Percentiles rank a stretch among this genome's conserved stretches.
Conservation (phyloP, 805 yeast species). For the Jamesozyma piceae region DNA sequence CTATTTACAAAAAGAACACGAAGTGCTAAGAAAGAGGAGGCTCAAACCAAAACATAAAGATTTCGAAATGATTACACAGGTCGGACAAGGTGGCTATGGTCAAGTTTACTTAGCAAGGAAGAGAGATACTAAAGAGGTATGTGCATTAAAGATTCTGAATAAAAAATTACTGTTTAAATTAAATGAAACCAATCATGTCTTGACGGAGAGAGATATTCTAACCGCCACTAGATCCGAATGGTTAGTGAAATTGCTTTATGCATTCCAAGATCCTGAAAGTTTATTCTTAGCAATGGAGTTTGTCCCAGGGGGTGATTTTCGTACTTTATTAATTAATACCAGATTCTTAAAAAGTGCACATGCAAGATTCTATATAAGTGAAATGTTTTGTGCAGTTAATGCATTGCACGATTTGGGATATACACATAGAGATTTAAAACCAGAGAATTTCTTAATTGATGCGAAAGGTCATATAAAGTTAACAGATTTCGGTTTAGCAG, state of each 20-base stretch:
- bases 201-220: conserved; percentile 92
- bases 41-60: conserved; percentile 89
- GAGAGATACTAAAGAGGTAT: conserved; percentile 87
- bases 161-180: conserved; percentile 77
- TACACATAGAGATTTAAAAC: conserved; percentile 94
- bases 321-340: conserved; percentile 87
- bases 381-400: conserved; percentile 92
- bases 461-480: conserved; percentile 63
- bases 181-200: conserved; percentile 90
- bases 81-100: conserved; percentile 99
- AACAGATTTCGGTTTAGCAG: conserved; percentile 94
- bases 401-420: conserved; percentile 91
- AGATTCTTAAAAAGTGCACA: conserved; percentile 90
- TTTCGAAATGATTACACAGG: conserved; percentile 93
- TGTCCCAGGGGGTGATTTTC: conserved; percentile 99
- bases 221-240: conserved; percentile 95
- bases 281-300: conserved; percentile 96
- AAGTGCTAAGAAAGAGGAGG: conserved; percentile 76
- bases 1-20: conserved; percentile 77
- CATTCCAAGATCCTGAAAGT: conserved; percentile 86
- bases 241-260: conserved; percentile 87
- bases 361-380: conserved; percentile 88
- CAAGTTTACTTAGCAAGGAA: conserved; percentile 95
- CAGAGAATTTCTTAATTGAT: conserved; percentile 79
- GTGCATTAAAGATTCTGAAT: conserved; percentile 87